Evolutionary conservation across 116 monocot species (phyloP), one percentile per base, ranked within the genome.

Genomic region (Thalassia testudinum): DNA sequence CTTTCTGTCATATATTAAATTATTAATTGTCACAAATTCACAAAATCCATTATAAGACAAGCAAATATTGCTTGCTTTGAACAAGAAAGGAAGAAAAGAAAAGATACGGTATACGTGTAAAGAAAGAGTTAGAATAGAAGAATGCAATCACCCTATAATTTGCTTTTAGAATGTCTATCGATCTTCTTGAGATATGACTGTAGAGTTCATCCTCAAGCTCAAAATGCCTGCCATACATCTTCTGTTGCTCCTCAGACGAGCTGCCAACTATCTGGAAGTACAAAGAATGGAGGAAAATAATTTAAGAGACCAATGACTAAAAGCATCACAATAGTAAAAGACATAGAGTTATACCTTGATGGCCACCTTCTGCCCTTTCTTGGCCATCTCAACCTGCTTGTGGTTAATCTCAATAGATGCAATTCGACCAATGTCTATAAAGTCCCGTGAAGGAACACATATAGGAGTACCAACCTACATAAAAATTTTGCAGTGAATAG

Each of bases 221-320:
- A 71, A 99, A 99, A 69, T 99, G 90, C 54, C 90, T 74, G n/a
- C 99, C 99, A 74, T 66, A 85, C 79, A 82, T 90, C 62, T 82
- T 99, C 45, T 90, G 90, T 34, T 89, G 82, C 72, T 99, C 99
- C 25, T 99, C 90, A 34, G 99, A 26, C 73, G 52, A 86, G 57
- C 57, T 73, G 24, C 82, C 69, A 26, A 86, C 66, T 12, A 99
- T 99, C 99, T 99, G 75, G 52, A 52, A 23, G 53, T 17, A 62
- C 7, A 62, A 26, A 50, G 29, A 57, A 16, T 7, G 22, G 27
- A 34, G 16, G 21, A 2, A 18, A 2, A 18, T 45, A 54, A 21
- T 5, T 54, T 6, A 17, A 54, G 14, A 54, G 5, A 54, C 10
- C 26, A 27, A 54, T 18, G 18, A 26, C 27, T 14, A 28, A 24